Percentiles rank a stretch among this genome's conserved stretches.
These are phyloP conservation scores for Aureobasidium lini DNA, from an alignment of 2,329 filamentous ascomycete species.

Conservation along the genomic window DNA sequence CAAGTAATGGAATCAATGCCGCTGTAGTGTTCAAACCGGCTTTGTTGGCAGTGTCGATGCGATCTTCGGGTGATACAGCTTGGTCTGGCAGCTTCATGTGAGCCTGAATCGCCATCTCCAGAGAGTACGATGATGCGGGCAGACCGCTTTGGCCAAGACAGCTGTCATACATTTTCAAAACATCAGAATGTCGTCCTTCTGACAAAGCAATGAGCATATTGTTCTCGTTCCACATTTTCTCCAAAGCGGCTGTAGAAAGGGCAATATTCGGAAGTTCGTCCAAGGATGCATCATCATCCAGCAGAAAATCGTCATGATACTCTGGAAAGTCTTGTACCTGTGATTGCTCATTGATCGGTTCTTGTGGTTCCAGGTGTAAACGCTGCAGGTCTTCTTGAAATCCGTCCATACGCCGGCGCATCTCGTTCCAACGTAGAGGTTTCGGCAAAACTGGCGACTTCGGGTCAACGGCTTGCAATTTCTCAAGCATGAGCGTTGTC, in stretches of 20 bases:
- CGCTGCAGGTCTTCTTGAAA: background rate
- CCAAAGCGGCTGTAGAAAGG: background rate
- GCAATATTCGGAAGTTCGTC: background rate
- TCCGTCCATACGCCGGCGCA: background rate
- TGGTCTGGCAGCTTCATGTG: background rate
- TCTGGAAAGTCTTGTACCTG: background rate
- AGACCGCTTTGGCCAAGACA: slow-evolving; percentile 19
- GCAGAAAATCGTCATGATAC: background rate
- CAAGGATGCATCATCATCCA: background rate
- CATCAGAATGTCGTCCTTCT: slow-evolving; percentile 17
- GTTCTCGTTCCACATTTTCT: slow-evolving; percentile 12
- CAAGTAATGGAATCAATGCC: slow-evolving; percentile 23
- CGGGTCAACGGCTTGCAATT: background rate
- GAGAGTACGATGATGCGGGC: slow-evolving; percentile 20
- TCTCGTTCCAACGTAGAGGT: background rate
- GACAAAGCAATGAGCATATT: slow-evolving; percentile 24
- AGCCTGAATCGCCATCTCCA: slow-evolving; percentile 26
- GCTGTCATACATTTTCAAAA: slow-evolving; percentile 21
- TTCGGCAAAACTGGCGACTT: background rate
- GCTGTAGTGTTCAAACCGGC: slow-evolving; percentile 25
- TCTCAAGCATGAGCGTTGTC: background rate
- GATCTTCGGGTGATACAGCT: slow-evolving; percentile 16
- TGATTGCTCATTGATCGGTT: background rate
- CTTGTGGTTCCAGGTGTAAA: background rate
- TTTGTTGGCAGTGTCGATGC: slow-evolving; percentile 21